These are phyloP conservation scores for Draba incana DNA, from an alignment of 345 rosid genomes.

Conservation along the genomic window DNA sequence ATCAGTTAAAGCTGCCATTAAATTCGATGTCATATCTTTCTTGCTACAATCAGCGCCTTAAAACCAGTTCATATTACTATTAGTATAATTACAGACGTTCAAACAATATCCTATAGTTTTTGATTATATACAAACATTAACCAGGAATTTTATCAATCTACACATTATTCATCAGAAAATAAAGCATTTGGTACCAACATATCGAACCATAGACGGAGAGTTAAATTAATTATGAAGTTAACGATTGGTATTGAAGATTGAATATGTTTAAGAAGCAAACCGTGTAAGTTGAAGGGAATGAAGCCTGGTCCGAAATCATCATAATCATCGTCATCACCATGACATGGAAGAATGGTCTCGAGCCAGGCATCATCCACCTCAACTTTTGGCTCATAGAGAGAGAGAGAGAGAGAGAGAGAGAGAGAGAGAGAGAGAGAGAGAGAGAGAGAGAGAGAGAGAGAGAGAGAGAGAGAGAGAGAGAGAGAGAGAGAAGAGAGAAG, in stretches of 20 bases:
- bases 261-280: background rate
- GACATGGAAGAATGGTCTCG: conserved; percentile 60
- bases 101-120: background rate
- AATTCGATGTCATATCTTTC: conserved; percentile 15
- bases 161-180: conserved; percentile 22
- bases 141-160: background rate
- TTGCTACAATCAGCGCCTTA: conserved; percentile 10
- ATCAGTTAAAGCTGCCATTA: conserved; percentile 31
- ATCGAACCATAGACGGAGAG: conserved; percentile 5
- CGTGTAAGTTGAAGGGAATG: conserved; percentile 78
- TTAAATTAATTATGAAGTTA: background rate
- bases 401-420: conserved; percentile 1
- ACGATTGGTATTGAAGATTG: conserved; percentile 2
- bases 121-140: conserved; percentile 2
- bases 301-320: conserved; percentile 96
- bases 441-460: too few species aligned
- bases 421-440: too few species aligned
- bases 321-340: background rate
- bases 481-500: too few species aligned
- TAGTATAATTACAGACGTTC: too few species aligned
- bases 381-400: conserved; percentile 47
- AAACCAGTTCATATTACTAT: conserved; percentile 7
- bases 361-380: conserved; percentile 84
- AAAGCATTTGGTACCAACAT: background rate
- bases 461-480: background rate